Evolutionary conservation across 1,284 basidiomycete genomes (phyloP).

Genomic region (Irpex sp.): DNA sequence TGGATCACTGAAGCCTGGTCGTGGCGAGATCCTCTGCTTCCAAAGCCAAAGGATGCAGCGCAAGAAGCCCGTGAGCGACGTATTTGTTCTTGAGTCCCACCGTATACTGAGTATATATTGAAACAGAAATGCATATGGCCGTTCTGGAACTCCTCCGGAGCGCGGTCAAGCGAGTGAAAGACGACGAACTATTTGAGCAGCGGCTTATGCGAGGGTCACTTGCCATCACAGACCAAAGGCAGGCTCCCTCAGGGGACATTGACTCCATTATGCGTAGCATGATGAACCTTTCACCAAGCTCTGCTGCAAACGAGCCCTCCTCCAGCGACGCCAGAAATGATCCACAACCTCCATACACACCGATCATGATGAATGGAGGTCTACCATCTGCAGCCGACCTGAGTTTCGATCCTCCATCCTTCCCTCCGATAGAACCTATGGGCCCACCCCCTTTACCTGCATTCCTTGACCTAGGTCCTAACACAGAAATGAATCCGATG

Average conservation of each 20-base stretch:
- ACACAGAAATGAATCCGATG: background rate
- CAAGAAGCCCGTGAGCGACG: slow-evolving; percentile 43
- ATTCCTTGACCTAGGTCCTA: background rate
- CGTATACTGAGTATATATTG: background rate
- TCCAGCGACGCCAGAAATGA: background rate
- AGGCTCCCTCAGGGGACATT: slow-evolving; percentile 52
- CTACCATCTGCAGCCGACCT: background rate
- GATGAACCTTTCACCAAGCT: slow-evolving; percentile 28
- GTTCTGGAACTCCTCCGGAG: slow-evolving; percentile 50
- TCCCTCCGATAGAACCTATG: background rate
- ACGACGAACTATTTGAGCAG: slow-evolving; percentile 63
- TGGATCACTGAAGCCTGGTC: slow-evolving; percentile 43
- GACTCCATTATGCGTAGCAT: slow-evolving; percentile 64
- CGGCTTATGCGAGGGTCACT: slow-evolving; percentile 53
- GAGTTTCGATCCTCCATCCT: background rate
- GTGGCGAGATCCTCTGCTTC: slow-evolving; percentile 27
- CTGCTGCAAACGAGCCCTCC: background rate
- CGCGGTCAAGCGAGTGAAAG: slow-evolving; percentile 53
- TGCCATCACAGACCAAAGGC: slow-evolving; percentile 41
- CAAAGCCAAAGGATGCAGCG: slow-evolving; percentile 16
- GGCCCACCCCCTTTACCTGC: background rate
- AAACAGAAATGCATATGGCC: slow-evolving; percentile 36
- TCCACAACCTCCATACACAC: background rate
- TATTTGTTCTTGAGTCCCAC: background rate
- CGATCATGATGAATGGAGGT: background rate